Evolutionary conservation across 306 rosid species (phyloP).

Genomic region (Luffa aegyptiaca): DNA sequence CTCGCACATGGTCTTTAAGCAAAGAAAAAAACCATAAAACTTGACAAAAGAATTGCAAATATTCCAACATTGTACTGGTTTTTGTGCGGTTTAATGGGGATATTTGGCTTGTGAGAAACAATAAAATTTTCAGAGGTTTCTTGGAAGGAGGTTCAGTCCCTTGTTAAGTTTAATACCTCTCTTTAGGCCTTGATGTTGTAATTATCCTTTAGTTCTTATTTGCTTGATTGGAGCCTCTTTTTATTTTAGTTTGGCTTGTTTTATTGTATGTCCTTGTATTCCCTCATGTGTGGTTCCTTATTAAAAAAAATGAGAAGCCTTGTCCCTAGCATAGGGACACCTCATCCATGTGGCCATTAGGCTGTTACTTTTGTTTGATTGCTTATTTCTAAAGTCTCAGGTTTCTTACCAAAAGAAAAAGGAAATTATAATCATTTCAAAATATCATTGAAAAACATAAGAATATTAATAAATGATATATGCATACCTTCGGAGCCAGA

Average conservation of each 20-base stretch:
- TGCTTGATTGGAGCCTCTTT: neutral
- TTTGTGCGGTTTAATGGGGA: neutral
- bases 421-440: neutral
- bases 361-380: neutral
- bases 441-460: neutral
- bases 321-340: neutral
- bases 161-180: neutral
- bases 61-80: neutral
- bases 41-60: neutral
- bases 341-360: neutral
- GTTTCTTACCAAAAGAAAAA: neutral
- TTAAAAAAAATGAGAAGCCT: neutral
- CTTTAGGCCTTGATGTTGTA: neutral
- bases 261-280: too few species aligned
- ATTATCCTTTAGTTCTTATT: neutral
- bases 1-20: neutral
- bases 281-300: too few species aligned
- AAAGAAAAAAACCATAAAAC: neutral
- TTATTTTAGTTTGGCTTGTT: neutral
- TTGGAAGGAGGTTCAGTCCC: neutral
- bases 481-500: constrained; percentile 78
- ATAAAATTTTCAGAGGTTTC: neutral
- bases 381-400: neutral
- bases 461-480: neutral
- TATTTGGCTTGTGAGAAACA: neutral